These are phyloP conservation scores for Dactylellina cionopaga DNA, from an alignment of 2,329 filamentous ascomycete species.

Conservation along the genomic window DNA sequence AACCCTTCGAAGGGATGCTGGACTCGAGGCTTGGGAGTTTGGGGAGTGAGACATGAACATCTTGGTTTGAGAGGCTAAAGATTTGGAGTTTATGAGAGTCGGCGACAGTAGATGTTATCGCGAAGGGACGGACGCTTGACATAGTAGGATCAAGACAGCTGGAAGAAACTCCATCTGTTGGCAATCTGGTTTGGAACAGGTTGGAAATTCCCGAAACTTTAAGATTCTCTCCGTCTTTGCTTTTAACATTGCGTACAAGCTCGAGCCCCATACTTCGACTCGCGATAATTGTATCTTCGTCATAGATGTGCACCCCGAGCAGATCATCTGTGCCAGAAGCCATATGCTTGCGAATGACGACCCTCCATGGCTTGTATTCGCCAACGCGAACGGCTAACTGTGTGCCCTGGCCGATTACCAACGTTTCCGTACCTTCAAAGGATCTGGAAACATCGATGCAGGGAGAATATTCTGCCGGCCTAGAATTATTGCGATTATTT, in stretches of 20 bases:
- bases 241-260: background rate
- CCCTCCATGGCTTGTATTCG: slow-evolving; percentile 1
- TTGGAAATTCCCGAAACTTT: background rate
- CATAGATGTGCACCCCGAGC: slow-evolving; percentile 10
- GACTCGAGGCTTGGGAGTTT: background rate
- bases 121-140: background rate
- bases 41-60: background rate
- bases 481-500: too few species aligned
- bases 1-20: slow-evolving; percentile 12
- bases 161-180: slow-evolving; percentile 4
- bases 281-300: slow-evolving; percentile 12
- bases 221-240: background rate
- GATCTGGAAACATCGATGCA: slow-evolving; percentile 6
- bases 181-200: slow-evolving; percentile 6
- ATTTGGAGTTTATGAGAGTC: slow-evolving; percentile 16
- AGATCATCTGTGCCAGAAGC: slow-evolving; percentile 4
- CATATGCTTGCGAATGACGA: slow-evolving; percentile 3
- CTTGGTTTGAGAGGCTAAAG: background rate
- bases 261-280: slow-evolving; percentile 14
- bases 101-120: background rate
- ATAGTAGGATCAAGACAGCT: slow-evolving; percentile 10
- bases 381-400: background rate
- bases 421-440: slow-evolving; percentile 2
- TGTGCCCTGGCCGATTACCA: slow-evolving; percentile 9
- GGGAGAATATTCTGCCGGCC: background rate